A percentile compares a stretch with the other conserved stretches of the same genome.
These are phyloP conservation scores for Xylariaceae sp. DNA, from an alignment of 2,329 filamentous ascomycete genomes.

Conservation along the genomic window DNA sequence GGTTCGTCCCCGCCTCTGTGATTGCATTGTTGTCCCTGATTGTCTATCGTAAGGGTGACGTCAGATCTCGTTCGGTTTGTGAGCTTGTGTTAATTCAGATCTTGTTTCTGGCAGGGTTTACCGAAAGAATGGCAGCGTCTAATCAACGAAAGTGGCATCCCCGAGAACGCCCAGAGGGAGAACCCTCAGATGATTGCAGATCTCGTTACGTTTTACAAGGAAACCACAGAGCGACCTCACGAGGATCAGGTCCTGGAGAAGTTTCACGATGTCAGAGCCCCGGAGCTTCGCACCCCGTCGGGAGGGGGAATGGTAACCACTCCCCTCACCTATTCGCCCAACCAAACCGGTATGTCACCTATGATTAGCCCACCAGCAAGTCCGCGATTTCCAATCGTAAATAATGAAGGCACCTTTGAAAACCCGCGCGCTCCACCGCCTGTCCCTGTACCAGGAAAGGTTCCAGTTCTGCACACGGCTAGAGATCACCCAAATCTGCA, in stretches of 20 bases:
- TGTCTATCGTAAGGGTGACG: not conserved
- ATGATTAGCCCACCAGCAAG: conserved; percentile 75
- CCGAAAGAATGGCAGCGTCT: conserved; percentile 97
- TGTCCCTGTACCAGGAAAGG: conserved; percentile 58
- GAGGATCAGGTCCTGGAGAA: conserved; percentile 94
- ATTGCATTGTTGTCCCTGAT: conserved; percentile 3
- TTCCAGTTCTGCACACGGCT: conserved; percentile 37
- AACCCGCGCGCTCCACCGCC: conserved; percentile 92
- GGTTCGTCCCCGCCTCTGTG: conserved; percentile 47
- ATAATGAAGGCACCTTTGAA: conserved; percentile 91
- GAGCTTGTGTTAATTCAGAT: conserved; percentile 17
- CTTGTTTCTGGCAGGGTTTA: conserved; percentile 59
- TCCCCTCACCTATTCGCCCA: conserved; percentile 50
- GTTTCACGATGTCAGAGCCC: conserved; percentile 77
- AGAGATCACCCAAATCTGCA: conserved; percentile 58
- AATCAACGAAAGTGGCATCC: conserved; percentile 91
- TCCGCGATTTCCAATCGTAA: conserved; percentile 77
- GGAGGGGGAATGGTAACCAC: conserved; percentile 43
- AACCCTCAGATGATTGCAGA: conserved; percentile 94
- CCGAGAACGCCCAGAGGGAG: conserved; percentile 90
- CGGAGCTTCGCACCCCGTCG: conserved; percentile 44
- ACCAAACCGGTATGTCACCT: conserved; percentile 54
- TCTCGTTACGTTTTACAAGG: conserved; percentile 95
- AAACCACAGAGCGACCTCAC: conserved; percentile 72
- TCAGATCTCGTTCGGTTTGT: conserved; percentile 4